Percentiles rank a stretch among this genome's conserved stretches.
Conservation (phyloP, 257 asterid species). For the Ballota nigra region DNA sequence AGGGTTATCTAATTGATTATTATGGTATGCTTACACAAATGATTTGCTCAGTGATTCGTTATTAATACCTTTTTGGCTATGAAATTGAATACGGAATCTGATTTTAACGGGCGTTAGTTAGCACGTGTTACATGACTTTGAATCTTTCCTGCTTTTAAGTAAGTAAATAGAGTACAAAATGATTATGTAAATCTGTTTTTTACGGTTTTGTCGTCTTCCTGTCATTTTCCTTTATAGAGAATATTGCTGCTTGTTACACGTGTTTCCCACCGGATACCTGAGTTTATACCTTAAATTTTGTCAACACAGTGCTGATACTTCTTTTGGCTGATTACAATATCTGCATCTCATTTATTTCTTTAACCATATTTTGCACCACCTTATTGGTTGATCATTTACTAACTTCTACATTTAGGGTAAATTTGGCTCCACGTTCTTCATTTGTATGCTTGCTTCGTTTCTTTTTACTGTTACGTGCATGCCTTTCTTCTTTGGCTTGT, state of each 20-base stretch:
- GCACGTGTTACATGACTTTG: neutral
- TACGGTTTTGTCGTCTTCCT: neutral
- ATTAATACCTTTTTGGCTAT: neutral
- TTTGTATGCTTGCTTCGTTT: neutral
- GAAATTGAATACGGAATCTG: neutral
- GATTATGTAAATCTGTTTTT: neutral
- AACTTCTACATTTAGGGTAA: neutral
- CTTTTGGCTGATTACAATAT: neutral
- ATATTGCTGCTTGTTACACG: neutral
- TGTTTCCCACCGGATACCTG: neutral
- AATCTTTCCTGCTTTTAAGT: neutral
- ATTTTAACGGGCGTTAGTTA: neutral
- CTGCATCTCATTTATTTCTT: neutral
- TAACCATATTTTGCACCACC: neutral
- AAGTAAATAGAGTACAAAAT: neutral
- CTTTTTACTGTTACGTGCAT: neutral
- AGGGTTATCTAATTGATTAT: neutral
- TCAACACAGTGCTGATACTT: neutral
- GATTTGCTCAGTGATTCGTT: neutral
- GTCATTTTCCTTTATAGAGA: neutral
- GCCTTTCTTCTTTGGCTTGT: neutral
- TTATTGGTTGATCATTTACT: neutral
- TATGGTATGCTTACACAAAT: neutral
- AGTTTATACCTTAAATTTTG: neutral
- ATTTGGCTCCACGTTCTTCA: neutral